A percentile compares a stretch with the other conserved stretches of the same genome.
Evolutionary conservation across 2,329 filamentous ascomycete species (phyloP).

Genomic region (Monosporascus sp.): DNA sequence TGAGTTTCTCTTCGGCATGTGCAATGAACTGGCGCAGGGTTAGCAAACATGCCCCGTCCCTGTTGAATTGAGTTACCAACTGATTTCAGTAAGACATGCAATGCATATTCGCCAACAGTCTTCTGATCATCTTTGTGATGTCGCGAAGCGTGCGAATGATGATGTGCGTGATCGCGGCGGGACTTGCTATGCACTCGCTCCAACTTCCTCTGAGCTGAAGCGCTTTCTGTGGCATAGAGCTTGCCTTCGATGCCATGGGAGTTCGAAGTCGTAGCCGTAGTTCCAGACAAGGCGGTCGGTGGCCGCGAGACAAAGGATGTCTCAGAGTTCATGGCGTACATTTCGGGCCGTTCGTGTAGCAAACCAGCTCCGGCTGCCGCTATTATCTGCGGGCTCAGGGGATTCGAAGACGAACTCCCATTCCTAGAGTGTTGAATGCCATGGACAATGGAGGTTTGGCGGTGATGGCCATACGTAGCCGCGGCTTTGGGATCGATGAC

Average conservation of each 20-base stretch:
- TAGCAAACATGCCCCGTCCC: conserved; percentile 18
- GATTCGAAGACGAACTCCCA: conserved; percentile 76
- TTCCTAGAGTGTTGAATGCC: conserved; percentile 90
- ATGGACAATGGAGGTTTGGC: conserved; percentile 95
- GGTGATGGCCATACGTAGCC: conserved; percentile 73
- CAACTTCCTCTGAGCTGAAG: conserved; percentile 45
- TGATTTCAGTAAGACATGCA: conserved; percentile 94
- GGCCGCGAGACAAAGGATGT: conserved; percentile 34
- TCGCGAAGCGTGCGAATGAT: conserved; percentile 71
- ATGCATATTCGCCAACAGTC: conserved; percentile 94
- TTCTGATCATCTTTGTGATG: conserved; percentile 72
- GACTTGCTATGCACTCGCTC: conserved; percentile 62
- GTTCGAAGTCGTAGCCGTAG: conserved; percentile 26
- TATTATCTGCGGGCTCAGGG: conserved; percentile 82
- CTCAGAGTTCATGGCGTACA: conserved; percentile 43
- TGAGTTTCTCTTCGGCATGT: conserved; percentile 94
- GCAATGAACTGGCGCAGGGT: conserved; percentile 67
- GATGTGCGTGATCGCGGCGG: conserved; percentile 66
- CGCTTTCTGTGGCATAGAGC: conserved; percentile 32
- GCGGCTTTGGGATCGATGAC: conserved; percentile 50
- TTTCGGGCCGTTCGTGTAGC: conserved; percentile 46
- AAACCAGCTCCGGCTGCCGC: conserved; percentile 58
- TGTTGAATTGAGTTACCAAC: conserved; percentile 39
- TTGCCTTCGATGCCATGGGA: conserved; percentile 38
- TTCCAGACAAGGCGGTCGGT: conserved; percentile 43